A percentile compares a stretch with the other conserved stretches of the same genome.
These are phyloP conservation scores for Diplodia intermedia DNA, from an alignment of 2,329 filamentous ascomycete genomes.

Conservation along the genomic window DNA sequence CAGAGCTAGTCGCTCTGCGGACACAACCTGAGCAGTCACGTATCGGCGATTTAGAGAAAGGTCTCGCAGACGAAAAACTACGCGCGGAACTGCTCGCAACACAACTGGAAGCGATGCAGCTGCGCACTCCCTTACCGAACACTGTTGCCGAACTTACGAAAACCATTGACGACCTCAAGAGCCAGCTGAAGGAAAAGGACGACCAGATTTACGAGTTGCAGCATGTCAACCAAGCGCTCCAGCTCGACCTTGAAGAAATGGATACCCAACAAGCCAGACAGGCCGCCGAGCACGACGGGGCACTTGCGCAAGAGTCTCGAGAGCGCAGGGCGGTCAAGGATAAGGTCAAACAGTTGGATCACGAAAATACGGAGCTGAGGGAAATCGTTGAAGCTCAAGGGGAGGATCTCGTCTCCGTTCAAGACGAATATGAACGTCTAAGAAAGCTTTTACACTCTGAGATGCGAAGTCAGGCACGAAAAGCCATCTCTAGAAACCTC, in stretches of 20 bases:
- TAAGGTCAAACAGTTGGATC: conserved; percentile 41
- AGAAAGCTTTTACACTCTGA: conserved; percentile 51
- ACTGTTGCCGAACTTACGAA: conserved; percentile 45
- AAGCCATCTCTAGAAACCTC: conserved; percentile 42
- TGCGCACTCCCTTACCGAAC: conserved; percentile 1
- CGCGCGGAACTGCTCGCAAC: conserved; percentile 3
- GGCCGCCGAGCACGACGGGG: conserved; percentile 24
- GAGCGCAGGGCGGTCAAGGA: conserved; percentile 42
- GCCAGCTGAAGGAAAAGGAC: conserved; percentile 15
- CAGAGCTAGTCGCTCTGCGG: conserved; percentile 23
- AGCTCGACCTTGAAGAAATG: conserved; percentile 37
- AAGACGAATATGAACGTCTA: conserved; percentile 50
- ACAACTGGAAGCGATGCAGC: conserved; percentile 5
- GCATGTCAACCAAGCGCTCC: conserved; percentile 37
- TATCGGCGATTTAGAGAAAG: conserved; percentile 39
- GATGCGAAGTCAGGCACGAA: conserved; percentile 48
- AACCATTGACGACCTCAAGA: conserved; percentile 37
- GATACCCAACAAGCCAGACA: conserved; percentile 38
- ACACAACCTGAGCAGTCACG: conserved; percentile 38
- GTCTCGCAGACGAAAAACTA: conserved; percentile 10
- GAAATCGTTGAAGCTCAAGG: conserved; percentile 41
- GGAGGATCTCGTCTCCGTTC: conserved; percentile 39
- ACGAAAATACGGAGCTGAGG: conserved; percentile 38
- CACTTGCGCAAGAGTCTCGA: conserved; percentile 39
- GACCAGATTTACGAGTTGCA: conserved; percentile 38